phyloP scores from a whole-genome alignment of 2,329 filamentous ascomycete genomes.

The Calonectria hawksworthii region DNA sequence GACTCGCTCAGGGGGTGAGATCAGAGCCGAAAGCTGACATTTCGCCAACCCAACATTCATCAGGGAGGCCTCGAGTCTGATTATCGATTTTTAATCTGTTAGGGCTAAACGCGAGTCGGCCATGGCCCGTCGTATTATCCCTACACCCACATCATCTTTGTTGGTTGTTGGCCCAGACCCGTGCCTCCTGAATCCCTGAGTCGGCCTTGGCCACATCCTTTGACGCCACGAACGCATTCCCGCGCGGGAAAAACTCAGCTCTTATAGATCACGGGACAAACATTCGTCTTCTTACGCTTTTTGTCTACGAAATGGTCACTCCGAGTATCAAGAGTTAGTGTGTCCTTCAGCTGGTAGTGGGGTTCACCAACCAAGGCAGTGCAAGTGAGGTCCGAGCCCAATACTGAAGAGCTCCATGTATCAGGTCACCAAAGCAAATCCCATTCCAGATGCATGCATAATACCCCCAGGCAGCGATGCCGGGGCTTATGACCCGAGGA shows the following conservation, averaged over 20 bases:
- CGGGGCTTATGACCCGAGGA: background rate
- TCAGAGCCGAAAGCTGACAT: background rate
- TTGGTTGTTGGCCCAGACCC: background rate
- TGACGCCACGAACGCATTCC: background rate
- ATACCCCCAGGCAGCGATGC: background rate
- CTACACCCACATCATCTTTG: background rate
- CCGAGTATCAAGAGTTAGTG: background rate
- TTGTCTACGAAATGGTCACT: background rate
- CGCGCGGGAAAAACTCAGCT: background rate
- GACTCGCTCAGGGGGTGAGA: background rate
- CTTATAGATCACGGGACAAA: background rate
- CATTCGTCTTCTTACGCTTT: background rate
- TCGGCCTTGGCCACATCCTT: background rate
- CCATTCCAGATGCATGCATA: background rate
- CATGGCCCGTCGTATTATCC: background rate
- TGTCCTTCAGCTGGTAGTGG: background rate
- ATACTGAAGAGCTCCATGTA: background rate
- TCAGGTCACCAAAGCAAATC: background rate
- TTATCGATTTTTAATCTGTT: background rate
- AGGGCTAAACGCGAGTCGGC: background rate
- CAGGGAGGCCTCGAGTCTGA: background rate
- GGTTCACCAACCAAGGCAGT: background rate
- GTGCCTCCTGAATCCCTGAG: conserved; percentile 1
- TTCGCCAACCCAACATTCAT: background rate
- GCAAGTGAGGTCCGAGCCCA: background rate